Evolutionary conservation across 2,329 filamentous ascomycete genomes (phyloP).

Genomic region (Epicoccum sorghinum): DNA sequence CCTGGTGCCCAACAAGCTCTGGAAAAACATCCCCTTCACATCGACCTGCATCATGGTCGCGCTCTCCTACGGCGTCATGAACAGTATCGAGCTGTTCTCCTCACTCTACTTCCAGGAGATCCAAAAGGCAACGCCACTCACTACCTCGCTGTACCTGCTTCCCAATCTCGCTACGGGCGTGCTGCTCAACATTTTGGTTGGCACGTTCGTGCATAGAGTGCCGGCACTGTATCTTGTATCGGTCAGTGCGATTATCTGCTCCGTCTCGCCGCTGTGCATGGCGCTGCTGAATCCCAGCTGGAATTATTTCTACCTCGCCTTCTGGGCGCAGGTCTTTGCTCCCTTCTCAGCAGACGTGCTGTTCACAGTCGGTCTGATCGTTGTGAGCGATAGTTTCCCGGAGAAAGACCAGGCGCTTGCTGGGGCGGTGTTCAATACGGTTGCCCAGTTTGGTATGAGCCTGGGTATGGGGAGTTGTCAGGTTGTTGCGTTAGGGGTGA

Average conservation of each 20-base stretch:
- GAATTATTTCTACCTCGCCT: constrained; percentile 59
- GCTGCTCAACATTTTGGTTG: constrained; percentile 53
- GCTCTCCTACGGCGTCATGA: constrained; percentile 45
- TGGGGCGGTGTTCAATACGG: constrained; percentile 67
- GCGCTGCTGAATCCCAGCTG: constrained; percentile 56
- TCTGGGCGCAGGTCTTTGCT: constrained; percentile 50
- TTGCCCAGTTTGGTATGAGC: constrained; percentile 61
- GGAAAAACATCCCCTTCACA: constrained; percentile 62
- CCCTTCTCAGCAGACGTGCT: constrained; percentile 56
- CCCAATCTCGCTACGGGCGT: constrained; percentile 49
- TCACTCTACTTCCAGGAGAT: constrained; percentile 55
- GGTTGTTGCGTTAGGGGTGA: constrained; percentile 33
- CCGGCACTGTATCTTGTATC: constrained; percentile 52
- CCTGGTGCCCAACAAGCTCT: constrained; percentile 51
- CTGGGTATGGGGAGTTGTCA: constrained; percentile 34
- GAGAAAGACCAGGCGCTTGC: constrained; percentile 64
- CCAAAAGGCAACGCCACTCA: constrained; percentile 40
- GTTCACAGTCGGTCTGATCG: constrained; percentile 62
- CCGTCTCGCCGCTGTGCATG: constrained; percentile 59
- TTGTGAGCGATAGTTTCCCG: constrained; percentile 62
- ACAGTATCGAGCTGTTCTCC: constrained; percentile 47
- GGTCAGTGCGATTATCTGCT: constrained; percentile 50
- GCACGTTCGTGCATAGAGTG: constrained; percentile 53
- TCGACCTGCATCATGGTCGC: constrained; percentile 58
- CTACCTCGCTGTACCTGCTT: constrained; percentile 51